Base-by-base conservation (phyloP, 139 green algal genomes). In the Gonium pectorale region DNA sequence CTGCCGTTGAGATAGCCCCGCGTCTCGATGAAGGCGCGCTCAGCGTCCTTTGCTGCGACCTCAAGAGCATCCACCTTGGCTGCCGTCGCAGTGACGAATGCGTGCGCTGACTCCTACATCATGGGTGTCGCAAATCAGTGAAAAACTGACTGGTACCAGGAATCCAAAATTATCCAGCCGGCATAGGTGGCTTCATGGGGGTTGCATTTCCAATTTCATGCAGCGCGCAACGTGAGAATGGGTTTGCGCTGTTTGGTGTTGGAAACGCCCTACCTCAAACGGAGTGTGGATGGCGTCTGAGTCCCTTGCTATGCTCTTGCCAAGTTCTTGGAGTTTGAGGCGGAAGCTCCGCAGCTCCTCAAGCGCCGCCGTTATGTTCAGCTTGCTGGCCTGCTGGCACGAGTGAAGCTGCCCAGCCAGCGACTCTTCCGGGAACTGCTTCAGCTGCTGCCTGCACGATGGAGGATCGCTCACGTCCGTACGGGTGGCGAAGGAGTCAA, bases 341-440 rank as follows among this genome's bases (percentile, higher is more conserved):
- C 74, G 46, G 43, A 94, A 75, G 13, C 84, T 75, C 3, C 43
- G 44, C 62, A 94, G 62, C 72, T 95, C 89, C 13, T 83, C 81
- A 44, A 74, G 64, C 0, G 86, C 24, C 0, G 26, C 40, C 1
- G 2, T 7, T 11, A 90, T 35, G 59, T 81, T 81, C 43, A 94
- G n/a, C 52, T 74, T 68, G 15, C 81, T 77, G 3, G 91, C 91
- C 0, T 41, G 33, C 2, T 75, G 54, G 31, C 78, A 87, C 22
- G 79, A 85, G 27, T 40, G 74, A 37, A 95, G 85, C 56, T 88
- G 75, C 22, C 51, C 72, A 31, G 41, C 66, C 37, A 95, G 85
- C n/a, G 88, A 89, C 33, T 86, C 87, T 0, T 88, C 89, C 5
- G 94, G 54, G 80, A 90, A 93, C 86, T 95, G 91, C 67, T 91